phyloP scores from a whole-genome alignment of 768 basidiomycete genomes.

The Amylocystis lapponica region DNA sequence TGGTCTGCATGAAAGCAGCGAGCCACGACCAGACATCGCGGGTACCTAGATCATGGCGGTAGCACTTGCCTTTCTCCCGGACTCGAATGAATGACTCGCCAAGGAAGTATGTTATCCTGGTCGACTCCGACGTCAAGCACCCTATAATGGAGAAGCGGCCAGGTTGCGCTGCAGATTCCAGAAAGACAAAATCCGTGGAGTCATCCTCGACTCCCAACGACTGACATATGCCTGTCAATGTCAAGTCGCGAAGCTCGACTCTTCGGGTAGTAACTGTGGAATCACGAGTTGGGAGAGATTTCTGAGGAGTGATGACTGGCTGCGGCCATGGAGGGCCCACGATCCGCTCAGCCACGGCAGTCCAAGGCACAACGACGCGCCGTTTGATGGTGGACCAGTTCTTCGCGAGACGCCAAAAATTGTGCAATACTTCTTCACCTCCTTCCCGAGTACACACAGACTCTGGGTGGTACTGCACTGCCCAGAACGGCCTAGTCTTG shows the following conservation, averaged over 20 bases:
- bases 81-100: constrained; percentile 45
- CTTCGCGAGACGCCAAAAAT: constrained; percentile 69
- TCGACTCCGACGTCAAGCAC: constrained; percentile 45
- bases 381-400: constrained; percentile 43
- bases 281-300: constrained; percentile 15
- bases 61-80: constrained; percentile 28
- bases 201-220: constrained; percentile 55
- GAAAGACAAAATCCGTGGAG: constrained; percentile 54
- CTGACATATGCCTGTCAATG: constrained; percentile 50
- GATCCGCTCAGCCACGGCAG: constrained; percentile 23
- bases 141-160: constrained; percentile 73
- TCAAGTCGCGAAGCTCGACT: constrained; percentile 38
- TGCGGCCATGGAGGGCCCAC: constrained; percentile 58
- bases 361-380: constrained; percentile 39
- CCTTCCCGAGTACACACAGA: constrained; percentile 69
- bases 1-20: constrained; percentile 56
- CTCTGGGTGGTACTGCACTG: constrained; percentile 88
- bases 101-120: constrained; percentile 53
- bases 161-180: constrained; percentile 74
- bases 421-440: constrained; percentile 60
- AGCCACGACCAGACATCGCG: constrained; percentile 73
- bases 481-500: constrained; percentile 66
- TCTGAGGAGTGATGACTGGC: constrained; percentile 21
- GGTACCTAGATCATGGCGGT: constrained; percentile 39
- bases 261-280: constrained; percentile 32